Evolutionary conservation across 306 rosid genomes (phyloP).

Genomic region (Lotus japonicus): DNA sequence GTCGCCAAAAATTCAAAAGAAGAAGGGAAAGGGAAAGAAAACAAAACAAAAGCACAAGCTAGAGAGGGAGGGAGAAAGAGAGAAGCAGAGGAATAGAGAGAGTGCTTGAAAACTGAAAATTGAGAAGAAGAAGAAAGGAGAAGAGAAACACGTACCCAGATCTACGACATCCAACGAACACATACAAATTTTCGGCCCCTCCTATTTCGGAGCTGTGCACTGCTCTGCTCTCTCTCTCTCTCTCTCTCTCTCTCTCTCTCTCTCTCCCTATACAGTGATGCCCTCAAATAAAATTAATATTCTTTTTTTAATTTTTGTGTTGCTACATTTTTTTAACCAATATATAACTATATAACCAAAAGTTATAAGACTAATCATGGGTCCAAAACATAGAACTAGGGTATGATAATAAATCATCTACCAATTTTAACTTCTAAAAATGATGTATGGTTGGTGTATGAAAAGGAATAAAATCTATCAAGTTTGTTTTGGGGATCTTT

Average conservation of each 20-base stretch:
- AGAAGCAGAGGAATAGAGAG: not conserved
- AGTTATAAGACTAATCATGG: too few species aligned
- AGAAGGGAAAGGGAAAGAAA: not conserved
- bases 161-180: constrained; percentile 27
- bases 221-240: not conserved
- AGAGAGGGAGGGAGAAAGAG: not conserved
- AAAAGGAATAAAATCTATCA: too few species aligned
- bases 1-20: not conserved
- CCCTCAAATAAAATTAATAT: constrained; percentile 15
- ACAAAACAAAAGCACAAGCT: constrained; percentile 6
- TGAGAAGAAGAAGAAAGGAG: not conserved
- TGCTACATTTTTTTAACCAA: too few species aligned
- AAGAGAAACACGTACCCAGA: constrained; percentile 30
- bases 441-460: too few species aligned
- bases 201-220: constrained; percentile 33
- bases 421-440: too few species aligned
- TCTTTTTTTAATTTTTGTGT: not conserved
- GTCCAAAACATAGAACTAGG: too few species aligned
- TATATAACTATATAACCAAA: too few species aligned
- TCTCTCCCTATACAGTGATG: constrained; percentile 12
- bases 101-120: not conserved
- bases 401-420: too few species aligned
- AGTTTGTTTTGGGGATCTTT: too few species aligned
- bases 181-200: constrained; percentile 25
- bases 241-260: constrained; percentile 17